phyloP scores from a whole-genome alignment of 163 green algal species.

The Chlamydomonas reinhardtii region DNA sequence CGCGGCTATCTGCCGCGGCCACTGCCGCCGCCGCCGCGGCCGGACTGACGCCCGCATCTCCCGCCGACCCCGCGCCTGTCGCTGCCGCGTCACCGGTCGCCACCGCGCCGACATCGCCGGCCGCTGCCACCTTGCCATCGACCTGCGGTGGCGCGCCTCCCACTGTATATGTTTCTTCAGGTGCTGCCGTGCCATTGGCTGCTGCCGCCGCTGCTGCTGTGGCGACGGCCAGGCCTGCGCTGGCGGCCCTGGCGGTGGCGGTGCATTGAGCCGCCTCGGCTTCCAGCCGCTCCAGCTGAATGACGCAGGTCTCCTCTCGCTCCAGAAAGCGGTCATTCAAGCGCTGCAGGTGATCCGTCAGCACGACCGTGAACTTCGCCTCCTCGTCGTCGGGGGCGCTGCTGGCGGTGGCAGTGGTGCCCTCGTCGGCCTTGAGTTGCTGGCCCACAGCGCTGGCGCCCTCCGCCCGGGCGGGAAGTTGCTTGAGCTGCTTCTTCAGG shows the following conservation, averaged over 20 bases:
- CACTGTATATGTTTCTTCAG: no score
- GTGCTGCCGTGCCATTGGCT: no score
- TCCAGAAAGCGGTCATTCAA: constrained; percentile 88
- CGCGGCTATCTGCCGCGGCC: not conserved
- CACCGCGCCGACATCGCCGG: not conserved
- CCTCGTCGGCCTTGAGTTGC: not conserved
- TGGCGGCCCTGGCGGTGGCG: constrained; percentile 37
- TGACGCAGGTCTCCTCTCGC: constrained; percentile 84
- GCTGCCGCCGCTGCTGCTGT: not conserved
- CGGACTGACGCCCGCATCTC: not conserved
- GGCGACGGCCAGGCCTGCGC: not conserved
- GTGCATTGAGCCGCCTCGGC: constrained; percentile 36
- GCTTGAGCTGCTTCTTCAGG: constrained; percentile 79
- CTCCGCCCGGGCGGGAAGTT: constrained; percentile 42
- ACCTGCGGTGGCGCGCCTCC: no score
- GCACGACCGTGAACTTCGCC: constrained; percentile 46
- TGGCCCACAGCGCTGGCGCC: not conserved
- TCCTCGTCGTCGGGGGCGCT: constrained; percentile 39
- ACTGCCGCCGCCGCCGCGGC: not conserved
- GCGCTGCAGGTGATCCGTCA: constrained; percentile 53
- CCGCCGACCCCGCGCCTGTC: not conserved
- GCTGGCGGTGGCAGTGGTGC: not conserved
- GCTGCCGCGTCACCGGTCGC: not conserved
- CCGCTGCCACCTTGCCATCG: not conserved
- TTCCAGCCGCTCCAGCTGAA: constrained; percentile 76